These are phyloP conservation scores for Stereocaulon alpinum DNA, from an alignment of 495 filamentous ascomycete genomes.

Conservation along the genomic window DNA sequence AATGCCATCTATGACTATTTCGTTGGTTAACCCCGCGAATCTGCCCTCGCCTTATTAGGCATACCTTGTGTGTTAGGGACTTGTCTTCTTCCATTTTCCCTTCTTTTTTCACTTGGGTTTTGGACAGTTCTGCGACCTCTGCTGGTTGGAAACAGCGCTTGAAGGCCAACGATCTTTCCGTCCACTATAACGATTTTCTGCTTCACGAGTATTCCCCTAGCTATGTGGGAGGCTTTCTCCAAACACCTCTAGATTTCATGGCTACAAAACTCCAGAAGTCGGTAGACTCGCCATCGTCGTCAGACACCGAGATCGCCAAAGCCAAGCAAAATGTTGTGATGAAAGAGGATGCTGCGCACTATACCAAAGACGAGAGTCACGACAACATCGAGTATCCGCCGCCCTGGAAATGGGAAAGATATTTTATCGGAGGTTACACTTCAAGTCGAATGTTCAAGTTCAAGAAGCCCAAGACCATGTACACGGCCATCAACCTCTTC, in stretches of 20 bases:
- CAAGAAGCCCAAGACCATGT: conserved; percentile 25
- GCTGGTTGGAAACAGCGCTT: too few species aligned
- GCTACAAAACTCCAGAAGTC: background rate
- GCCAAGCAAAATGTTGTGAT: background rate
- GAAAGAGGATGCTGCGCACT: background rate
- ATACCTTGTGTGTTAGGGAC: too few species aligned
- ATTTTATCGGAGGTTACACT: conserved; percentile 21
- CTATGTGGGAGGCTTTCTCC: too few species aligned
- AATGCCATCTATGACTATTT: too few species aligned
- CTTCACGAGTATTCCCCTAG: background rate
- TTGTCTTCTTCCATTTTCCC: too few species aligned
- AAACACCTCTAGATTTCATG: background rate
- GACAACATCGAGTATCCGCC: conserved; percentile 20
- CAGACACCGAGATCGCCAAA: conserved; percentile 1
- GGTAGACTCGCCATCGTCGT: conserved; percentile 2
- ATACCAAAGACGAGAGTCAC: conserved; percentile 12
- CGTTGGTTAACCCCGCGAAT: too few species aligned
- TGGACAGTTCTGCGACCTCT: too few species aligned
- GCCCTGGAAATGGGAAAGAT: conserved; percentile 24
- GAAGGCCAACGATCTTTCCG: too few species aligned
- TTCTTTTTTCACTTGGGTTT: too few species aligned
- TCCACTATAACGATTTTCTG: too few species aligned
- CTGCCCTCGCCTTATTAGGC: too few species aligned
- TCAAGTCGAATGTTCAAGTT: conserved; percentile 23
- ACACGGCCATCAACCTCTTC: conserved; percentile 24